Percentiles rank a stretch among this genome's conserved stretches.
phyloP scores from a whole-genome alignment of 2,329 filamentous ascomycete genomes.

The Aspergillus calidoustus region DNA sequence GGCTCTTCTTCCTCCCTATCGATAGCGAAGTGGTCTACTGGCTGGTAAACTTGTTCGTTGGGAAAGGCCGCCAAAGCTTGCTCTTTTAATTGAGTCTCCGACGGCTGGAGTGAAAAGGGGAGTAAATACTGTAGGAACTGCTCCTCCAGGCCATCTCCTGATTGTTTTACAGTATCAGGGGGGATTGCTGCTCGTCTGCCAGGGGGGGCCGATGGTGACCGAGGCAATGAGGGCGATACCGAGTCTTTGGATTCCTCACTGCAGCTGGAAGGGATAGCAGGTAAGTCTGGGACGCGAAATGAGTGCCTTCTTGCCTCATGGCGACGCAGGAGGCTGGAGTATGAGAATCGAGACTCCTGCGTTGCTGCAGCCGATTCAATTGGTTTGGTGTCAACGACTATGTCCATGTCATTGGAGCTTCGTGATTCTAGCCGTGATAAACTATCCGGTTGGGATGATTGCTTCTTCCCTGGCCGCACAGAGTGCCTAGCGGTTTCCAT shows the following conservation, averaged over 20 bases:
- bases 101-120: slow-evolving; percentile 77
- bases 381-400: neutral
- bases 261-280: slow-evolving; percentile 65
- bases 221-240: slow-evolving; percentile 50
- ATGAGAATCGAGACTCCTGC: slow-evolving; percentile 51
- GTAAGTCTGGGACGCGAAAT: slow-evolving; percentile 64
- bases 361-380: neutral
- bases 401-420: slow-evolving; percentile 8
- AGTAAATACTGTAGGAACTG: slow-evolving; percentile 77
- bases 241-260: slow-evolving; percentile 53
- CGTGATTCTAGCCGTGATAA: neutral
- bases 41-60: slow-evolving; percentile 52
- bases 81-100: slow-evolving; percentile 79
- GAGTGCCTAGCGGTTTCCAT: slow-evolving; percentile 40
- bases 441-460: slow-evolving; percentile 40
- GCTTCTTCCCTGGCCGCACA: slow-evolving; percentile 31
- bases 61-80: slow-evolving; percentile 55
- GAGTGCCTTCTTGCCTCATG: slow-evolving; percentile 55
- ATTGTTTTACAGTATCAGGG: slow-evolving; percentile 26
- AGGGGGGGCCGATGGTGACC: slow-evolving; percentile 36
- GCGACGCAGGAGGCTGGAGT: slow-evolving; percentile 45
- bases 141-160: slow-evolving; percentile 70
- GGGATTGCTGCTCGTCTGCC: slow-evolving; percentile 43
- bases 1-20: slow-evolving; percentile 44
- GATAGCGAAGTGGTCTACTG: slow-evolving; percentile 53